These are phyloP conservation scores for Pythium aphanidermatum DNA, from an alignment of 352 stramenopile species.

Conservation along the genomic window DNA sequence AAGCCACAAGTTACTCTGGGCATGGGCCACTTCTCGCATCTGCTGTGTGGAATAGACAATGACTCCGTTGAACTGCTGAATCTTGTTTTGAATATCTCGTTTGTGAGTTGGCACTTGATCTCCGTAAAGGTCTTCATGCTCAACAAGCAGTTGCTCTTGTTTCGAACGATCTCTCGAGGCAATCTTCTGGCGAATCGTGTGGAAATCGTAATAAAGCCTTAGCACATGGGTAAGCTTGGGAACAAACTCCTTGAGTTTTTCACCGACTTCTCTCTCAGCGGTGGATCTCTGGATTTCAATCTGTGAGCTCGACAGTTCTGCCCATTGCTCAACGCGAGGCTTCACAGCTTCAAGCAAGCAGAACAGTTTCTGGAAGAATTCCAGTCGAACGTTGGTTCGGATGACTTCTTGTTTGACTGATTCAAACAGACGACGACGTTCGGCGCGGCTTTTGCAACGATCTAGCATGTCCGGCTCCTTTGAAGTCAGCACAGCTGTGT, in stretches of 20 bases:
- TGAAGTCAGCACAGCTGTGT: conserved; percentile 7
- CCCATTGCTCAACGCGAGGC: conserved; percentile 20
- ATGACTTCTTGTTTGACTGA: conserved; percentile 15
- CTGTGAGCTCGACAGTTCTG: conserved; percentile 18
- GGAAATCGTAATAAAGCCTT: conserved; percentile 51
- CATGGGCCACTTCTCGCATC: conserved; percentile 47
- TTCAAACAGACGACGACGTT: conserved; percentile 5
- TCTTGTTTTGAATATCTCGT: conserved; percentile 55
- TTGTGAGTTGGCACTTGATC: conserved; percentile 57
- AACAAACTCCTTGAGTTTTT: conserved; percentile 34
- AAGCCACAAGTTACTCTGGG: conserved; percentile 50
- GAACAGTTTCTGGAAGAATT: conserved; percentile 21
- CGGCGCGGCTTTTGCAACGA: conserved; percentile 5
- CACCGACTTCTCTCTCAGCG: conserved; percentile 25
- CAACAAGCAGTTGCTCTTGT: conserved; percentile 35
- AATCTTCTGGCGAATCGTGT: conserved; percentile 41
- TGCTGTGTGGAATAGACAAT: conserved; percentile 43
- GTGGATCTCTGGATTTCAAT: conserved; percentile 20
- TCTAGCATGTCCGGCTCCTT: conserved; percentile 6
- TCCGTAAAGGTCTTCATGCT: conserved; percentile 54
- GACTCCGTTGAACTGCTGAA: conserved; percentile 54
- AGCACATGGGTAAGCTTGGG: conserved; percentile 39
- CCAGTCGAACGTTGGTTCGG: conserved; percentile 13
- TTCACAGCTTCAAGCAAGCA: conserved; percentile 7
- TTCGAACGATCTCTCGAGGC: conserved; percentile 40